A percentile compares a stretch with the other conserved stretches of the same genome.
Conservation (phyloP, 306 rosid species). For the Canavalia ensiformis region DNA sequence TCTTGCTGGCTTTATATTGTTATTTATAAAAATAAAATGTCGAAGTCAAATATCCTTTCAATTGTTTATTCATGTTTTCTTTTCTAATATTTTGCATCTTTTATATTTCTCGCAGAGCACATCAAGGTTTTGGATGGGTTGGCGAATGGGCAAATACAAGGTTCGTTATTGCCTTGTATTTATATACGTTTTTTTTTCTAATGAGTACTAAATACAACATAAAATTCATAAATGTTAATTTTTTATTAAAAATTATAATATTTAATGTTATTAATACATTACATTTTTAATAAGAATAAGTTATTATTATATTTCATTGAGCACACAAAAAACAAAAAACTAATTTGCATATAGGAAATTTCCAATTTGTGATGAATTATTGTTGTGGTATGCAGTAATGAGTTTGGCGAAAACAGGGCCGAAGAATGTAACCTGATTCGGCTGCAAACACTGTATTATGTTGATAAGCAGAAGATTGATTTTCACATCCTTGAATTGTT, state of each 20-base stretch:
- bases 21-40: not conserved
- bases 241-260: no score
- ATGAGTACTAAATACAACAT: no score
- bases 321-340: no score
- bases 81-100: not conserved
- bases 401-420: constrained; percentile 55
- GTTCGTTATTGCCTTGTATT: constrained; percentile 47
- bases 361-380: not conserved
- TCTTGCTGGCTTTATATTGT: not conserved
- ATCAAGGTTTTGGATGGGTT: constrained; percentile 96
- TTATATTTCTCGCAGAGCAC: constrained; percentile 68
- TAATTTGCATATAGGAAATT: not conserved
- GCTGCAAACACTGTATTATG: constrained; percentile 82
- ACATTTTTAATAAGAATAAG: no score
- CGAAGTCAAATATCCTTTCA: not conserved
- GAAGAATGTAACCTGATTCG: constrained; percentile 63
- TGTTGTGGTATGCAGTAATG: constrained; percentile 55
- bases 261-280: no score
- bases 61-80: not conserved
- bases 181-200: no score
- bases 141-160: constrained; percentile 97
- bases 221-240: no score
- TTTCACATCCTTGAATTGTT: constrained; percentile 69
- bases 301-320: no score
- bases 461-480: constrained; percentile 81